Evolutionary conservation across 306 rosid species (phyloP).

Genomic region (Casuarina glauca): DNA sequence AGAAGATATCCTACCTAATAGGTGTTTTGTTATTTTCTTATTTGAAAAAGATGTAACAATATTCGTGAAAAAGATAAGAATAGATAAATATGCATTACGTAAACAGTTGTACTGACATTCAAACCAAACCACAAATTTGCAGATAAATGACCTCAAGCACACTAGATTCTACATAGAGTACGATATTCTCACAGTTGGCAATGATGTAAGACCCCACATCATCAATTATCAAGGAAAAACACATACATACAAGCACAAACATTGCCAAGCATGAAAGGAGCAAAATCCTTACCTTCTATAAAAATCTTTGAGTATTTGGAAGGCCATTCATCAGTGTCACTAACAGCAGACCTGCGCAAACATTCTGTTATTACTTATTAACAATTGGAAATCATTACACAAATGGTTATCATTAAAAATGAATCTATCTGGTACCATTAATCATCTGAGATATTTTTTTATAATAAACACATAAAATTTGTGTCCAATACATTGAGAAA

Average conservation of each 20-base stretch:
- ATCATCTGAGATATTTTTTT: neutral
- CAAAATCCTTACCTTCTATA: conserved; percentile 61
- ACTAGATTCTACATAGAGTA: neutral
- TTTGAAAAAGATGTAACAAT: neutral
- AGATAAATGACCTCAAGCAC: conserved; percentile 3
- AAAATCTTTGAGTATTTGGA: conserved; percentile 84
- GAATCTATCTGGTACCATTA: neutral
- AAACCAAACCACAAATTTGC: neutral
- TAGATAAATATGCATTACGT: neutral
- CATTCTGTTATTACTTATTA: conserved; percentile 17
- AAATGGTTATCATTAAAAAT: neutral
- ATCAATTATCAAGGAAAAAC: neutral
- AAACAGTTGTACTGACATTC: neutral
- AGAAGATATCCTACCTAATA: neutral
- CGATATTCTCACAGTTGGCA: neutral
- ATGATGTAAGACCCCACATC: neutral
- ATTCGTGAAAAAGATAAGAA: neutral
- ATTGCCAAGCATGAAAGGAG: conserved; percentile 12
- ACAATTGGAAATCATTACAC: neutral
- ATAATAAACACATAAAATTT: neutral
- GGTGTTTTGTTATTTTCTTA: neutral
- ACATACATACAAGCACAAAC: neutral
- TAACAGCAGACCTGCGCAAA: conserved; percentile 78
- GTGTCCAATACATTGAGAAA: neutral
- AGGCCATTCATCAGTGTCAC: conserved; percentile 88